phyloP scores from a whole-genome alignment of 108 stramenopile genomes.

The Phaeodactylum tricornutum region DNA sequence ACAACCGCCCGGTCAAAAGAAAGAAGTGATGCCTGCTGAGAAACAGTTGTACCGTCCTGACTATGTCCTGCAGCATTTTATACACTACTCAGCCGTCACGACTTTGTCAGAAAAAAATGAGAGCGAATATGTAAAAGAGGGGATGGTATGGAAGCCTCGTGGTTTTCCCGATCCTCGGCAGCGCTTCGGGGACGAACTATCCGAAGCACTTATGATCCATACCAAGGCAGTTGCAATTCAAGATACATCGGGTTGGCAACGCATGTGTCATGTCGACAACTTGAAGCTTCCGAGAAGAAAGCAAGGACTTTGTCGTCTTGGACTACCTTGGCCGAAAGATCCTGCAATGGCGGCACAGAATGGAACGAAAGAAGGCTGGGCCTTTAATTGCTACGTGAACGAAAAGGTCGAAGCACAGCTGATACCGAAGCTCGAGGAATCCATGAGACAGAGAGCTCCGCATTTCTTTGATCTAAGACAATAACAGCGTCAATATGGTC shows the following conservation, averaged over 20 bases:
- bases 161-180: slow-evolving; percentile 40
- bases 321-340: slow-evolving; percentile 7
- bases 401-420: slow-evolving; percentile 61
- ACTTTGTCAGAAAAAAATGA: slow-evolving; percentile 37
- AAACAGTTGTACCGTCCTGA: slow-evolving; percentile 60
- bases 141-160: slow-evolving; percentile 13
- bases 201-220: slow-evolving; percentile 79
- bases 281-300: background rate
- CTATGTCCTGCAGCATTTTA: slow-evolving; percentile 75
- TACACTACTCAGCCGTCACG: slow-evolving; percentile 80
- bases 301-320: slow-evolving; percentile 8
- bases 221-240: slow-evolving; percentile 69
- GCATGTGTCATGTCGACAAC: slow-evolving; percentile 2
- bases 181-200: slow-evolving; percentile 54
- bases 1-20: slow-evolving; percentile 58
- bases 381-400: slow-evolving; percentile 79
- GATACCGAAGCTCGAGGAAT: slow-evolving; percentile 46
- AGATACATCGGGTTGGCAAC: slow-evolving; percentile 32
- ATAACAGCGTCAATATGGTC: no score
- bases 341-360: background rate
- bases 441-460: no score
- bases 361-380: slow-evolving; percentile 38
- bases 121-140: slow-evolving; percentile 32
- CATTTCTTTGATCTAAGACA: no score
- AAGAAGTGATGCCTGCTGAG: slow-evolving; percentile 50